Conservation (phyloP, 2,329 filamentous ascomycete genomes). For the Xylariaceae sp. region DNA sequence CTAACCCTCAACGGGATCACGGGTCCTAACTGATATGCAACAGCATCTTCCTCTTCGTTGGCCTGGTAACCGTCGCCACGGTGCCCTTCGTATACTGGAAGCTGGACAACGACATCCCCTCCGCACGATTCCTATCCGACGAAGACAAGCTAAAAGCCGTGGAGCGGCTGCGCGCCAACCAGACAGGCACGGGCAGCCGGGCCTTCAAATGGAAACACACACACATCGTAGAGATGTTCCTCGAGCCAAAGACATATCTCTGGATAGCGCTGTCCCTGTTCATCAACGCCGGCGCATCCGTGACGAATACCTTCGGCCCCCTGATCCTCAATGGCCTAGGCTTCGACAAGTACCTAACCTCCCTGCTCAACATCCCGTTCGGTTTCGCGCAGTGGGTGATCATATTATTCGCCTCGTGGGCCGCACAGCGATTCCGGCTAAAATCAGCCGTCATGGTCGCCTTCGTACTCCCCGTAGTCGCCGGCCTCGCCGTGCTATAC, state of each 20-base stretch:
- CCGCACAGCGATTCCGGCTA: slow-evolving; percentile 51
- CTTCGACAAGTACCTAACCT: slow-evolving; percentile 54
- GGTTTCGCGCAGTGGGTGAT: slow-evolving; percentile 56
- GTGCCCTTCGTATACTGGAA: slow-evolving; percentile 56
- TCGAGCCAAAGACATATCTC: slow-evolving; percentile 53
- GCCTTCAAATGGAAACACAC: slow-evolving; percentile 51
- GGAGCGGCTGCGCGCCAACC: slow-evolving; percentile 51
- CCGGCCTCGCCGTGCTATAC: slow-evolving; percentile 56
- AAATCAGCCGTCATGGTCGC: slow-evolving; percentile 54
- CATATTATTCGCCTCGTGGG: slow-evolving; percentile 54
- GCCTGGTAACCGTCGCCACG: slow-evolving; percentile 55
- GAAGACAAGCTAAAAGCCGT: slow-evolving; percentile 56
- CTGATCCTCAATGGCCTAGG: slow-evolving; percentile 59
- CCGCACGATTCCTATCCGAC: slow-evolving; percentile 55
- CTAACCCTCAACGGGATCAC: not conserved
- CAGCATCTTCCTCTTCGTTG: slow-evolving; percentile 58
- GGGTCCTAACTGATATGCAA: not conserved
- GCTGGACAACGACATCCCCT: slow-evolving; percentile 56
- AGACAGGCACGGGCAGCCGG: slow-evolving; percentile 50
- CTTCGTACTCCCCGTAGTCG: slow-evolving; percentile 57
- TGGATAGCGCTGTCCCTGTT: slow-evolving; percentile 58
- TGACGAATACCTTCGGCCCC: slow-evolving; percentile 62
- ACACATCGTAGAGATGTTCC: slow-evolving; percentile 49
- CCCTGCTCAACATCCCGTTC: slow-evolving; percentile 64
- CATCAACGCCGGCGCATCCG: slow-evolving; percentile 60